Percentiles rank a stretch among this genome's conserved stretches.
phyloP scores from a whole-genome alignment of 805 yeast species.

The Wickerhamiella azyma region DNA sequence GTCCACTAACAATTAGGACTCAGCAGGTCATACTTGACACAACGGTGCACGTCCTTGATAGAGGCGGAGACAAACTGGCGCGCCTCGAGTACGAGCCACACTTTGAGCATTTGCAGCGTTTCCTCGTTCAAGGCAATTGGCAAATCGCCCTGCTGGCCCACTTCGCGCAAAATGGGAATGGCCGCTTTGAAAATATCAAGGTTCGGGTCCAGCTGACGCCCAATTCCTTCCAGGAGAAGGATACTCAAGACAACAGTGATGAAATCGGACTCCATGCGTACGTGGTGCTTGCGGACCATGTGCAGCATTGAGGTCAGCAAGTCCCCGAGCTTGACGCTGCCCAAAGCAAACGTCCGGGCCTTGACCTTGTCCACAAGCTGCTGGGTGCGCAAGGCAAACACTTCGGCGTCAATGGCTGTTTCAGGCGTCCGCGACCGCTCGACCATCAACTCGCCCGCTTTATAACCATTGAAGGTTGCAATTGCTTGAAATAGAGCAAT shows the following conservation, averaged over 20 bases:
- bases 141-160: slow-evolving; percentile 32
- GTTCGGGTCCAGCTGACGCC: slow-evolving; percentile 85
- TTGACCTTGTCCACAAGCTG: slow-evolving; percentile 68
- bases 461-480: slow-evolving; percentile 84
- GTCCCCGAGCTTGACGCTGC: slow-evolving; percentile 85
- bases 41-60: slow-evolving; percentile 46
- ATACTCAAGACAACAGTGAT: slow-evolving; percentile 92
- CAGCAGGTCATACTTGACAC: slow-evolving; percentile 50
- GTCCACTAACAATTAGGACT: slow-evolving; percentile 42
- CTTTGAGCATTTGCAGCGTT: slow-evolving; percentile 68
- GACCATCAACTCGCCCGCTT: slow-evolving; percentile 90
- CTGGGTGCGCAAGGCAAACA: slow-evolving; percentile 80
- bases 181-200: slow-evolving; percentile 90
- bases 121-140: slow-evolving; percentile 24
- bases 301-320: slow-evolving; percentile 70
- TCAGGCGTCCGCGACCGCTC: slow-evolving; percentile 92
- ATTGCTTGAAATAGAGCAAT: slow-evolving; percentile 79
- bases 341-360: slow-evolving; percentile 79
- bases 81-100: slow-evolving; percentile 83
- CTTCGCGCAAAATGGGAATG: slow-evolving; percentile 69
- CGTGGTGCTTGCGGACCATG: slow-evolving; percentile 91
- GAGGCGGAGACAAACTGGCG: slow-evolving; percentile 77
- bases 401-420: slow-evolving; percentile 69
- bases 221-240: slow-evolving; percentile 82
- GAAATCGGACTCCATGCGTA: slow-evolving; percentile 94